These are phyloP conservation scores for Tetrahymena malaccensis DNA, from an alignment of 73 alveolate species.

Conservation along the genomic window DNA sequence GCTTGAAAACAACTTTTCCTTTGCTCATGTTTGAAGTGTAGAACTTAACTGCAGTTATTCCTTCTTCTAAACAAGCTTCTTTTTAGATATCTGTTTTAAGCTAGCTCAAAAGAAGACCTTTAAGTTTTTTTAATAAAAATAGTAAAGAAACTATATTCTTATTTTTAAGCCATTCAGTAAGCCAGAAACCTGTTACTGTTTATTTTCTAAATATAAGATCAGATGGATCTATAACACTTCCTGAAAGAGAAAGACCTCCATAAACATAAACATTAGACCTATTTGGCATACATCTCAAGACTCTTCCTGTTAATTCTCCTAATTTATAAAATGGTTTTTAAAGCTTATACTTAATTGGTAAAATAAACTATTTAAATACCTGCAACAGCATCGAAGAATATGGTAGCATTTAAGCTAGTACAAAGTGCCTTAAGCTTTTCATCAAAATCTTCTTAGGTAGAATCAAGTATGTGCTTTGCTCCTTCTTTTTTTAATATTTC, in stretches of 20 bases:
- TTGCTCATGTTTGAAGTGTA: constrained; percentile 27
- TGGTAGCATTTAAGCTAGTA: background rate
- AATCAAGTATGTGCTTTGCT: background rate
- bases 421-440: background rate
- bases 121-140: background rate
- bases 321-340: background rate
- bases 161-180: constrained; percentile 13
- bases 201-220: background rate
- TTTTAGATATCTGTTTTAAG: constrained; percentile 16
- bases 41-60: background rate
- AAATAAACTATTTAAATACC: background rate
- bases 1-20: constrained; percentile 30
- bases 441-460: background rate
- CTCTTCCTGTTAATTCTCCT: constrained; percentile 52
- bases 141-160: constrained; percentile 15
- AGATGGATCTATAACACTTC: background rate
- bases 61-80: constrained; percentile 1
- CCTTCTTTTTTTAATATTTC: constrained; percentile 1
- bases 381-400: constrained; percentile 30
- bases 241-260: constrained; percentile 44
- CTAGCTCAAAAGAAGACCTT: constrained; percentile 5
- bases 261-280: constrained; percentile 35
- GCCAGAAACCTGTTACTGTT: constrained; percentile 8
- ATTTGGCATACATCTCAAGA: constrained; percentile 47
- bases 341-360: background rate